Percentiles rank a stretch among this genome's conserved stretches.
Conservation (phyloP, 1,284 basidiomycete species). For the Inonotus obliquus region DNA sequence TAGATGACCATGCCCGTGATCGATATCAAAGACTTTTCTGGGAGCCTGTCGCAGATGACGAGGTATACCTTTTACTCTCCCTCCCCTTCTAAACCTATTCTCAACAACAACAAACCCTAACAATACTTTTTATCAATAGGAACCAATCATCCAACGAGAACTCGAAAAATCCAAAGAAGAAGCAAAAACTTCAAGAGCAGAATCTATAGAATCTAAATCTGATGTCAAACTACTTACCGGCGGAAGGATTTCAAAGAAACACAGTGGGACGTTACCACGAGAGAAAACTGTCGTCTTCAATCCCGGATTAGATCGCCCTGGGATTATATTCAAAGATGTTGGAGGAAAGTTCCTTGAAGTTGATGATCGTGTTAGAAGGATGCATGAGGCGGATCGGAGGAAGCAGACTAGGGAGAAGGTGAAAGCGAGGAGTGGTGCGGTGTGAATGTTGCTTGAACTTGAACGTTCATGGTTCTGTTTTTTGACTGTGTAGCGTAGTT, state of each 20-base stretch:
- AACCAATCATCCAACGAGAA: slow-evolving; percentile 49
- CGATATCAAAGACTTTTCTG: slow-evolving; percentile 70
- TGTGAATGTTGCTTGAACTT: neutral
- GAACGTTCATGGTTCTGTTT: neutral
- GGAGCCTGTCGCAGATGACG: slow-evolving; percentile 63
- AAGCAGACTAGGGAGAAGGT: slow-evolving; percentile 3
- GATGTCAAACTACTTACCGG: slow-evolving; percentile 26
- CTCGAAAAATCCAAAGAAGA: slow-evolving; percentile 37
- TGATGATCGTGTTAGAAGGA: slow-evolving; percentile 45
- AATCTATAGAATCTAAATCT: slow-evolving; percentile 34
- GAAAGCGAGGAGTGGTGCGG: neutral
- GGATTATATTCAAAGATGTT: slow-evolving; percentile 62
- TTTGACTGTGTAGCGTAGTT: neutral
- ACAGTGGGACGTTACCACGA: slow-evolving; percentile 29
- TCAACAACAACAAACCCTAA: neutral
- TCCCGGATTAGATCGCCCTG: slow-evolving; percentile 40
- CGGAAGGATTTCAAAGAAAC: neutral
- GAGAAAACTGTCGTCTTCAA: slow-evolving; percentile 34
- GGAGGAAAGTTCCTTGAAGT: slow-evolving; percentile 62
- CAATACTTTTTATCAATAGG: slow-evolving; percentile 42
- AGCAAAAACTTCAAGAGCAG: slow-evolving; percentile 26
- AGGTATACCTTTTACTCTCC: slow-evolving; percentile 33
- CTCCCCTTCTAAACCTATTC: neutral
- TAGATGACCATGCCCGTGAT: slow-evolving; percentile 51
- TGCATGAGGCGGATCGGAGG: slow-evolving; percentile 22